These are phyloP conservation scores for Nepenthes gracilis DNA, from an alignment of 148 eudicot genomes.

Conservation along the genomic window DNA sequence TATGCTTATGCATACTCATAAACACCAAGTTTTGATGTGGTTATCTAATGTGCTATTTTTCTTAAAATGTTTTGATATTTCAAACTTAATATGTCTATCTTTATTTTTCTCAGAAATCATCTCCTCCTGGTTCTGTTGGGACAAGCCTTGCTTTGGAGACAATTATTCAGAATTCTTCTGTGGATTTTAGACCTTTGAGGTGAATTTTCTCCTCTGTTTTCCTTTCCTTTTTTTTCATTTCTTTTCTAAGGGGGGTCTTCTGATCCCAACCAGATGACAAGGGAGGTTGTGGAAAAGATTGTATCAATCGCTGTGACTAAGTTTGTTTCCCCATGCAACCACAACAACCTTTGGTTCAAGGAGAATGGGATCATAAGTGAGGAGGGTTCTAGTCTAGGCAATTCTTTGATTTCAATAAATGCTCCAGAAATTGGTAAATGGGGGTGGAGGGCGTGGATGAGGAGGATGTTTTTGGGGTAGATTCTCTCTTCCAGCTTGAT, in stretches of 20 bases:
- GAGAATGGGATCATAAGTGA: too few species aligned
- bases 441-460: too few species aligned
- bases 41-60: too few species aligned
- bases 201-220: slow-evolving; percentile 5
- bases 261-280: not conserved
- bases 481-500: too few species aligned
- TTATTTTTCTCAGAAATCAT: slow-evolving; percentile 53
- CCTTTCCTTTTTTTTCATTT: not conserved
- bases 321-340: too few species aligned
- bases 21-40: too few species aligned
- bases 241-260: not conserved
- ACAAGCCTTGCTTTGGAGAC: slow-evolving; percentile 87
- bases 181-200: slow-evolving; percentile 58
- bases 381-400: too few species aligned
- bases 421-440: too few species aligned
- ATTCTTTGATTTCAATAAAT: not conserved
- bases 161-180: slow-evolving; percentile 52
- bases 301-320: too few species aligned
- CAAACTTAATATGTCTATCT: not conserved
- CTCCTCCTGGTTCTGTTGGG: slow-evolving; percentile 91
- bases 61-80: too few species aligned
- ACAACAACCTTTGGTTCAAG: too few species aligned
- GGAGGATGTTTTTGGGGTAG: too few species aligned
- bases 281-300: not conserved
- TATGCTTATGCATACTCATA: not conserved